Evolutionary conservation across 2,329 filamentous ascomycete genomes (phyloP).

Genomic region (Parasarocladium wereldwijsianum): DNA sequence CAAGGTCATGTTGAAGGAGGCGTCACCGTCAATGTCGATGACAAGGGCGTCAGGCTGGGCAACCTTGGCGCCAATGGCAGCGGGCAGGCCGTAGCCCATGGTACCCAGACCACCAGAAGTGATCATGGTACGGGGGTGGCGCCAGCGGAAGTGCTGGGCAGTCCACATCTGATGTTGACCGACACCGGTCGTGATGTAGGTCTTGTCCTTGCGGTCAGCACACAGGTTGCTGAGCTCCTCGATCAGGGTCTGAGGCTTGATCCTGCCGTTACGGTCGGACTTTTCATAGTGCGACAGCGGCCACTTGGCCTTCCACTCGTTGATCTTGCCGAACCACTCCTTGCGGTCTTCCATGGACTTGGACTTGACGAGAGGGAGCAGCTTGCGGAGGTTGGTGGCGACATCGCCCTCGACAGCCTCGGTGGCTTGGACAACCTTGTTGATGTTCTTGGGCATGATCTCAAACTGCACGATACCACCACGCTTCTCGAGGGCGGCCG

Average conservation of each 20-base stretch:
- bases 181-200: conserved; percentile 84
- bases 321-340: conserved; percentile 84
- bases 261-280: conserved; percentile 58
- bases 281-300: conserved; percentile 72
- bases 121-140: conserved; percentile 82
- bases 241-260: conserved; percentile 91
- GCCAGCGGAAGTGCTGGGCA: conserved; percentile 93
- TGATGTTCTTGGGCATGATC: conserved; percentile 99
- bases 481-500: conserved; percentile 67
- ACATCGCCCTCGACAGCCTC: conserved; percentile 94
- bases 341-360: conserved; percentile 50
- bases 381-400: conserved; percentile 56
- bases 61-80: conserved; percentile 91
- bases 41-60: conserved; percentile 63
- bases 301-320: conserved; percentile 82
- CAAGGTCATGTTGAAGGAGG: conserved; percentile 98
- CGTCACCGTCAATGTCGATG: conserved; percentile 92
- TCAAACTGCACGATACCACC: conserved; percentile 97
- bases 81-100: conserved; percentile 91
- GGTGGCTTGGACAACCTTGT: conserved; percentile 95
- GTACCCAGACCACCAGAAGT: conserved; percentile 77
- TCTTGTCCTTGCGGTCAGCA: conserved; percentile 63
- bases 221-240: conserved; percentile 80
- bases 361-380: conserved; percentile 57
- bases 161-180: conserved; percentile 98